These are phyloP conservation scores for Gypsophila paniculata DNA, from an alignment of 179 eudicot genomes.

Conservation along the genomic window DNA sequence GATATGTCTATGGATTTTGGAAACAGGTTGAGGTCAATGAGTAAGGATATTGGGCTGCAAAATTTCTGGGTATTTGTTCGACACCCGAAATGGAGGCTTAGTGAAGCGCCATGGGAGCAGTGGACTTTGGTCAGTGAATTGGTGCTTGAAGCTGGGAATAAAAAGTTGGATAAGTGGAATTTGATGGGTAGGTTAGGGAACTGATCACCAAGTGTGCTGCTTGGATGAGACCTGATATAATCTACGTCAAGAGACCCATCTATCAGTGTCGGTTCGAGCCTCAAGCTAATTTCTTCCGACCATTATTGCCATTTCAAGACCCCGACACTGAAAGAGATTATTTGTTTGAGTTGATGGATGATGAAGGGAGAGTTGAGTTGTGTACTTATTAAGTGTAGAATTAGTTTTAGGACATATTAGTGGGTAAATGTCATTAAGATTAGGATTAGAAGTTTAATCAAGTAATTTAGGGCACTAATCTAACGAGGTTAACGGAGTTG, in stretches of 20 bases:
- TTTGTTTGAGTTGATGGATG: conserved; percentile 66
- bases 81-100: conserved; percentile 87
- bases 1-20: conserved; percentile 77
- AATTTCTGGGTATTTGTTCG: conserved; percentile 87
- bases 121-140: conserved; percentile 95
- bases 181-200: conserved; percentile 92
- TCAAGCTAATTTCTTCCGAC: conserved; percentile 65
- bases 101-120: conserved; percentile 85
- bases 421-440: too few species aligned
- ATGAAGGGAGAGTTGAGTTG: conserved; percentile 68
- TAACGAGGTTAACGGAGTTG: too few species aligned
- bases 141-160: conserved; percentile 65
- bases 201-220: conserved; percentile 90
- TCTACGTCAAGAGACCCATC: conserved; percentile 83
- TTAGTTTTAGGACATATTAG: too few species aligned
- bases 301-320: conserved; percentile 59
- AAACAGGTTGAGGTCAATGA: conserved; percentile 44
- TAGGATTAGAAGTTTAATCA: too few species aligned
- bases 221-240: conserved; percentile 93
- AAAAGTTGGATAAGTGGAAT: conserved; percentile 93
- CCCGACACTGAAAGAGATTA: conserved; percentile 62
- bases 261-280: conserved; percentile 92
- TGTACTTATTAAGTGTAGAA: conserved; percentile 86
- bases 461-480: too few species aligned
- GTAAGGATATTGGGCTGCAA: conserved; percentile 40